phyloP scores from a whole-genome alignment of 176 grass and related monocot species.

The maize (Zea mays) region DNA sequence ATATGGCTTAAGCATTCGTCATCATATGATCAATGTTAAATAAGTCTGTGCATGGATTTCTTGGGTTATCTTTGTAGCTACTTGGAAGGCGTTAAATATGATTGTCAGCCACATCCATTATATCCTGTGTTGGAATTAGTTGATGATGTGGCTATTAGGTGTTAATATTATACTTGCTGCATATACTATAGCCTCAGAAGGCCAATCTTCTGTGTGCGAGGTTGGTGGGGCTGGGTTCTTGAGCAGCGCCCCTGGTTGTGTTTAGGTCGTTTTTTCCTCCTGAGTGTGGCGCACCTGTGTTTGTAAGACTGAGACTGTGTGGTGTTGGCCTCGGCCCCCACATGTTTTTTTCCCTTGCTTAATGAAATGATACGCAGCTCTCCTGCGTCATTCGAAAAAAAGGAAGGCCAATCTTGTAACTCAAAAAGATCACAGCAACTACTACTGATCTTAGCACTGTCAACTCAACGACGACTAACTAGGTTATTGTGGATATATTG shows the following conservation, averaged over 20 bases:
- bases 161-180: neutral
- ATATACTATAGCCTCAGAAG: neutral
- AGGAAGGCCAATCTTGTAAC: slow-evolving; percentile 11
- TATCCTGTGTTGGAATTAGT: neutral
- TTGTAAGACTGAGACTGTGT: no score
- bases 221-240: no score
- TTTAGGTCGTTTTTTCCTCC: no score
- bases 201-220: no score
- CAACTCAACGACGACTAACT: slow-evolving; percentile 3
- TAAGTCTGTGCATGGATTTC: neutral
- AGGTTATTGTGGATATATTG: neutral
- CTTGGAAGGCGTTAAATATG: neutral
- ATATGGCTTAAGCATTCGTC: neutral
- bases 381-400: no score
- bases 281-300: no score
- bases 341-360: no score
- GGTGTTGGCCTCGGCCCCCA: no score
- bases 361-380: no score
- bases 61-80: slow-evolving; percentile 25
- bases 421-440: neutral
- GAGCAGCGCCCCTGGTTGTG: no score
- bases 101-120: slow-evolving; percentile 11
- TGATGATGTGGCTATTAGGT: neutral
- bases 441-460: neutral
- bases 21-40: neutral